These are phyloP conservation scores for Psilocybe sp. DNA, from an alignment of 768 basidiomycete species.

Conservation along the genomic window DNA sequence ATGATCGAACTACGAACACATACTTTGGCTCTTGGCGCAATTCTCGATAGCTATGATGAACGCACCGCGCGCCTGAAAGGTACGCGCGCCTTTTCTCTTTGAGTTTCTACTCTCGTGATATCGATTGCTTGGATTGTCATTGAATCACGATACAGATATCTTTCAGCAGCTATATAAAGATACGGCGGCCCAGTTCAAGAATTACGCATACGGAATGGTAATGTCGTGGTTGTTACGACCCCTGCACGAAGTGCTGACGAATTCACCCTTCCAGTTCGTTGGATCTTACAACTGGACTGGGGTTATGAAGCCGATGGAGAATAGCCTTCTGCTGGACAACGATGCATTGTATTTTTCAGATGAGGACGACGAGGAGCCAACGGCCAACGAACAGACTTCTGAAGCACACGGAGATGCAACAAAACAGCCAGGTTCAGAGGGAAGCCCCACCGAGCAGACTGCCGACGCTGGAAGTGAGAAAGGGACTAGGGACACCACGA, in stretches of 20 bases:
- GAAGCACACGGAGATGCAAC: not conserved
- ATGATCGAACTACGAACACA: not conserved
- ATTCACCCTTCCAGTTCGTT: not conserved
- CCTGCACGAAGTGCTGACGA: not conserved
- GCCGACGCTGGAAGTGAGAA: too few relatives aligned
- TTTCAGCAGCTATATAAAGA: constrained; percentile 2
- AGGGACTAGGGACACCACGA: too few relatives aligned
- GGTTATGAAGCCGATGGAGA: too few relatives aligned
- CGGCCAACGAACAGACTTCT: too few relatives aligned
- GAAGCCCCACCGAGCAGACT: not conserved
- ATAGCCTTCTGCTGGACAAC: too few relatives aligned
- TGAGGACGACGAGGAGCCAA: too few relatives aligned
- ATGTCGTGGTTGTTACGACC: not conserved
- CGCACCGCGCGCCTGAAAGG: not conserved
- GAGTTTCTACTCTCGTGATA: not conserved
- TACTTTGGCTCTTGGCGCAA: not conserved
- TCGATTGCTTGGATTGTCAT: not conserved
- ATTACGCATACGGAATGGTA: constrained; percentile 7
- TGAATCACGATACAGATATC: not conserved
- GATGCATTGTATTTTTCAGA: too few relatives aligned
- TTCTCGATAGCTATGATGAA: not conserved
- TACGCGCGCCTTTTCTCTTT: too few relatives aligned
- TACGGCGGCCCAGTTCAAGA: constrained; percentile 1
- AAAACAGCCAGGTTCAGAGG: not conserved
- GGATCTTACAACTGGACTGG: not conserved